Base-by-base conservation (phyloP, 352 stramenopile species). In the Pythium rhizo-oryzae region DNA sequence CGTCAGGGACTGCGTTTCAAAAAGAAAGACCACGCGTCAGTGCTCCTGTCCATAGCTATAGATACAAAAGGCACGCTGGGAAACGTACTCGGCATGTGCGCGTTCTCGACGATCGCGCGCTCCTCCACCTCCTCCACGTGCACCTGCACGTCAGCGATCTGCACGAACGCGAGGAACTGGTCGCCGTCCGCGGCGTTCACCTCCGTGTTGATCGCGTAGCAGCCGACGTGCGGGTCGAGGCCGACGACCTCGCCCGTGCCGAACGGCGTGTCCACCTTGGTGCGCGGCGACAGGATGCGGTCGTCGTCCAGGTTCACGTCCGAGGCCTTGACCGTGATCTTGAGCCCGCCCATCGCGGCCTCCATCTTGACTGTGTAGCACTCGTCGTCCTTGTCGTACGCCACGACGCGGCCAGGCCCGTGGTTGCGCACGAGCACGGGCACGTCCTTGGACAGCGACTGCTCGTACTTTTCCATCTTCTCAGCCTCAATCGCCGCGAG, bases 201-300 rank as follows among this genome's bases (percentile, higher is more conserved):
- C 71, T 96, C 84, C 53, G 86, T 94, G 69, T 93, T 92, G 60
- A 96, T 85, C 23, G 88, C 88, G 77, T 96, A 96, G 76, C 88
- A 96, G 58, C 88, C 88, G n/a, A 94, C 82, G 62, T 96, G 88
- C 24, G 88, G 88, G 68, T 96, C 88, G 25, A 96, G 74, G 18
- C 88, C 88, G 7, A 96, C 84, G 18, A 96, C 77, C 62, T 96
- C 88, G 35, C 88, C 88, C 21, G 82, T 83, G 35, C 88, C 88
- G 59, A 96, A 96, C 33, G 88, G 88, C 12, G 88, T 96, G 70
- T 94, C 86, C 11, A 96, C 88, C 59, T 91, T 87, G 12, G 88
- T 94, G 33, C 86, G 82, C 13, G 88, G 88, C 37, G 88, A 96
- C 37, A 96, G 62, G 49, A 96, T 96, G 67, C 88, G 88, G 51